Percentiles rank a stretch among this genome's conserved stretches.
Conservation (phyloP, 148 eudicot genomes). For the Chenopodium suecicum region DNA sequence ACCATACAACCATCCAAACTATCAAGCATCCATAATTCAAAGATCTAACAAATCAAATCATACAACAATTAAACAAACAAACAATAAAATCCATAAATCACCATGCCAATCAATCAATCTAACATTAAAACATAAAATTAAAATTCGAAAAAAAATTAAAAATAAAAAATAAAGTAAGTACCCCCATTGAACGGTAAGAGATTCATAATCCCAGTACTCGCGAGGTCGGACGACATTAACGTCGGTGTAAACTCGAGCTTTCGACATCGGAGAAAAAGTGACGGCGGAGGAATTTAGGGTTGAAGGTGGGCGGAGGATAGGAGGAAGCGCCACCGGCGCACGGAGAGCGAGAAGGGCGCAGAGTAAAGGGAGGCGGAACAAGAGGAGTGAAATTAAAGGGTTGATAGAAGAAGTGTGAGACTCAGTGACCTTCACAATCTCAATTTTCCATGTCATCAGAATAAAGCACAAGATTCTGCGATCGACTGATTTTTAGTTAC, state of each 20-base stretch:
- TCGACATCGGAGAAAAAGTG: slow-evolving; percentile 48
- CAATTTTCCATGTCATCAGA: slow-evolving; percentile 27
- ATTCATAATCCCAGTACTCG: slow-evolving; percentile 81
- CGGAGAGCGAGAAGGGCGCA: slow-evolving; percentile 32
- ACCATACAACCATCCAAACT: background rate
- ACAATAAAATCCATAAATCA: background rate
- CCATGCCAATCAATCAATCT: background rate
- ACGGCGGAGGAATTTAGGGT: slow-evolving; percentile 28
- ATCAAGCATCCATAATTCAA: background rate
- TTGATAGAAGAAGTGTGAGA: background rate
- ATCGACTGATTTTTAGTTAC: background rate
- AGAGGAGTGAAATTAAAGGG: slow-evolving; percentile 22
- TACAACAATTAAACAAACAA: background rate
- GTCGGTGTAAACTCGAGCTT: slow-evolving; percentile 72
- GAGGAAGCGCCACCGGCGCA: slow-evolving; percentile 36
- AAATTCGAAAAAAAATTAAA: background rate
- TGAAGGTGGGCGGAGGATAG: slow-evolving; percentile 20
- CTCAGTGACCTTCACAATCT: background rate
- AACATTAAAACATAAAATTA: background rate
- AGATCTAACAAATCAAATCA: background rate
- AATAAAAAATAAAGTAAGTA: slow-evolving; percentile 7
- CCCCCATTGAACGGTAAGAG: slow-evolving; percentile 84
- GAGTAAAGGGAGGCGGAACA: slow-evolving; percentile 18
- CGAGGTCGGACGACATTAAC: slow-evolving; percentile 67
- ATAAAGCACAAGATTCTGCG: background rate